Base-by-base conservation (phyloP, 202 grass and related monocot genomes). In the Setaria viridis region DNA sequence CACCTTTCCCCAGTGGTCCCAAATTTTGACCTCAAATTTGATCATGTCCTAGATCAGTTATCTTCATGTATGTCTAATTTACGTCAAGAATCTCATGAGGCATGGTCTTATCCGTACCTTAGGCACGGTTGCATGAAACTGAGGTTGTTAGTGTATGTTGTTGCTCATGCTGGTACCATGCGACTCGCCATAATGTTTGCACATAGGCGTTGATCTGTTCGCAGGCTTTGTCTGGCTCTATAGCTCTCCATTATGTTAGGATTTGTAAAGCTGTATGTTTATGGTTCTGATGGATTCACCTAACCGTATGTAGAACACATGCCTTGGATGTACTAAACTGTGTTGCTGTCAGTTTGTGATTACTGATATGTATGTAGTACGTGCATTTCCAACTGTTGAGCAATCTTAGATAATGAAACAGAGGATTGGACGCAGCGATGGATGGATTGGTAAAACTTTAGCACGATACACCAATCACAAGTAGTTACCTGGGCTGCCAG, bases 381-480 rank as follows among this genome's bases (percentile, higher is more conserved):
- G 67, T 69, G 65, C 42, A 45, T 67, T 34, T 32, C 4, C 3
- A 56, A 32, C 42, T 54, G n/a, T 20, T 55, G 67, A 15, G 4
- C 51, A 21, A 65, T 9, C 43, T 46, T 46, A 41, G 5, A 41
- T 41, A 75, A 19, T 43, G 72, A 66, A 59, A 77, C 49, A 51
- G 70, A 63, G 41, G 41, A 59, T 41, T 67, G 72, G 50, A 29
- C 83, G 73, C 62, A 12, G 45, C 43, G 8, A 10, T 46, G 9
- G 43, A 41, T 66, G 48, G 81, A 91, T 68, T 73, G 82, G 79
- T 83, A 76, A 70, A 71, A 70, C 77, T 76, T 63, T n/a, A 83
- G 76, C 47, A 84, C 67, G 68, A 11, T 62, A 87, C 88, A 82
- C 74, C 57, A 72, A 59, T 47, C 80, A 84, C 85, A 81, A 76